Percentiles rank a stretch among this genome's conserved stretches.
phyloP scores from a whole-genome alignment of 2,329 filamentous ascomycete species.

The Tolypocladium sp. region DNA sequence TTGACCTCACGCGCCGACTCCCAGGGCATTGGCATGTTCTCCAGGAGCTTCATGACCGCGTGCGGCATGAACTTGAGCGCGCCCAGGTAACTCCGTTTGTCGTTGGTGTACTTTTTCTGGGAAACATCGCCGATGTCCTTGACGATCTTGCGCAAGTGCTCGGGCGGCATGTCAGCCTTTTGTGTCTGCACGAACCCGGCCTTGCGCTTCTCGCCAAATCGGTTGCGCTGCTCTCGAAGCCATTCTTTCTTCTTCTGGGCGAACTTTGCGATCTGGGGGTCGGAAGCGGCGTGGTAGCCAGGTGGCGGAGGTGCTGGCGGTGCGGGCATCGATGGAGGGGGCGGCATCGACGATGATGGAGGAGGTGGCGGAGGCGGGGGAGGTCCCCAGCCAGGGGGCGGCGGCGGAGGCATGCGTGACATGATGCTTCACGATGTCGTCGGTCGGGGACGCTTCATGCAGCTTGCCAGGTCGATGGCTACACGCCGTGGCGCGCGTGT shows the following conservation, averaged over 20 bases:
- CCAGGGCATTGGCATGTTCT: constrained; percentile 99
- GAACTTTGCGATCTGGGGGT: constrained; percentile 87
- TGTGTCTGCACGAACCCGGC: constrained; percentile 95
- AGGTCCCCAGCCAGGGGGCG: constrained; percentile 49
- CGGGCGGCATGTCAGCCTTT: constrained; percentile 96
- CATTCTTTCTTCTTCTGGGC: constrained; percentile 99
- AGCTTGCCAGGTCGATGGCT: constrained; percentile 17
- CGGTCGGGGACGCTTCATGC: constrained; percentile 8
- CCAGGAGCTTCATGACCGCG: constrained; percentile 88
- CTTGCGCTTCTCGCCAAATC: constrained; percentile 95
- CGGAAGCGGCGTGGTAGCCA: constrained; percentile 69
- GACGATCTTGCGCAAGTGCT: constrained; percentile 96
- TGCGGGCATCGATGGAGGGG: constrained; percentile 45
- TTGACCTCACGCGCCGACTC: constrained; percentile 94
- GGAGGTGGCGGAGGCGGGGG: constrained; percentile 48
- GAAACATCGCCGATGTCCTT: constrained; percentile 98
- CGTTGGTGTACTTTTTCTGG: constrained; percentile 97
- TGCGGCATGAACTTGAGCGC: constrained; percentile 99
- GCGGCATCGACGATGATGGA: constrained; percentile 45
- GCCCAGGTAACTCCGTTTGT: constrained; percentile 95
- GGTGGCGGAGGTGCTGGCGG: constrained; percentile 67
- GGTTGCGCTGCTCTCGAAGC: constrained; percentile 81
- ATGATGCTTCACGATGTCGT: constrained; percentile 27
- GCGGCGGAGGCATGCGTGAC: constrained; percentile 46
- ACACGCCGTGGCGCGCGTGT: constrained; percentile 25